Percentiles rank a stretch among this genome's conserved stretches.
Conservation (phyloP, 2,329 filamentous ascomycete genomes). For the Aspergillus floridensis region DNA sequence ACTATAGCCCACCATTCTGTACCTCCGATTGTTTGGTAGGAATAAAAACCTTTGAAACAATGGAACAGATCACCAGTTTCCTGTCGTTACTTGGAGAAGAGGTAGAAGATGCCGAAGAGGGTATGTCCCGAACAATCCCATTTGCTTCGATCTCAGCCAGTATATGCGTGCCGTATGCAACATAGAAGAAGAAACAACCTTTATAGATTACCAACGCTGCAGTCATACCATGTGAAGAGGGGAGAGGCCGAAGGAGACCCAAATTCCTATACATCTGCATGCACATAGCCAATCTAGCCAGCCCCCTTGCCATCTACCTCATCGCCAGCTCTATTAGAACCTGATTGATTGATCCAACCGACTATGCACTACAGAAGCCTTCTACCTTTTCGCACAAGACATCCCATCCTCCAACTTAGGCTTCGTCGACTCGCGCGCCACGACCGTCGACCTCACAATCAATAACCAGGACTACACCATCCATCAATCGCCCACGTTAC, state of each 20-base stretch:
- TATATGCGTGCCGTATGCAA: background rate
- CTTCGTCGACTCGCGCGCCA: conserved; percentile 72
- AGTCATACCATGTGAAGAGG: background rate
- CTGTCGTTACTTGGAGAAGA: conserved; percentile 48
- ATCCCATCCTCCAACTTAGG: conserved; percentile 76
- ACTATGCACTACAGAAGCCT: conserved; percentile 64
- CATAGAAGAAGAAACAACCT: background rate
- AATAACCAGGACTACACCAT: conserved; percentile 69
- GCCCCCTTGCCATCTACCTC: background rate
- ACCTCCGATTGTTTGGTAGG: background rate
- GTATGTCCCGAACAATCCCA: conserved; percentile 36
- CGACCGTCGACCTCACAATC: conserved; percentile 65
- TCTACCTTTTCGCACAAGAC: conserved; percentile 75
- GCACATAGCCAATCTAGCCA: background rate
- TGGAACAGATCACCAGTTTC: conserved; percentile 32
- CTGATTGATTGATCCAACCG: background rate
- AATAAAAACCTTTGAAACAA: background rate
- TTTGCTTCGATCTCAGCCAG: background rate
- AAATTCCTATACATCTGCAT: background rate
- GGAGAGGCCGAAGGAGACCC: no score
- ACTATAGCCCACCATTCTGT: background rate
- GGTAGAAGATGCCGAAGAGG: conserved; percentile 60
- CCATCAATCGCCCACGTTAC: conserved; percentile 76
- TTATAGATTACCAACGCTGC: background rate
- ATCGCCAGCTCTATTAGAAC: background rate